Evolutionary conservation across 805 yeast species (phyloP), one percentile per base, ranked within the genome.

Genomic region (Ogataea paradorogensis): DNA sequence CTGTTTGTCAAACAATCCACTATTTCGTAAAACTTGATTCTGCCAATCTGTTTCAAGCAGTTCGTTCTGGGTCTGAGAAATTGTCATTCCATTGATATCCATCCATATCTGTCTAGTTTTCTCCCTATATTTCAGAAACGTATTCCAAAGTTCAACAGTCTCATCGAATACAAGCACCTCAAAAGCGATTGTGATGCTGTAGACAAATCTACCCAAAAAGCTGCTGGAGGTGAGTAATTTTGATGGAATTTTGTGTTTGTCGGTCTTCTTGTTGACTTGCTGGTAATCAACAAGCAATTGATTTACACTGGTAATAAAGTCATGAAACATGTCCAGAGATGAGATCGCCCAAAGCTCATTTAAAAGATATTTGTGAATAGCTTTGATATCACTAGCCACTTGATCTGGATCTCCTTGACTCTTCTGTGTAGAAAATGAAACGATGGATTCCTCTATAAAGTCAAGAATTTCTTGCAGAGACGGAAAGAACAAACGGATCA

Each of bases 151-250:
- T 10, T 55, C 49, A 2, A 66, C 55, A 1, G 63, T 58, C 44
- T 73, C 75, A 30, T 74, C 78, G 48, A 76, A 76, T 32, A 67
- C 71, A 37, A 76, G 50, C 1, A 70, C 55, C 34, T 66, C 70
- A 43, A 68, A 66, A 10, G 74, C 63, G 1, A 64, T 55, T 0
- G 68, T 52, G 24, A 73, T 63, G 25, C 56, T 57, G 15, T 62
- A 53, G 2, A 74, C 71, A 50, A 75, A 76, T 9, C 63, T 55
- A 0, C 82, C 82, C 21, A 72, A 44, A 33, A 70, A 70, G 40
- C 75, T 69, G 5, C 59, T 47, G 7, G 60, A 55, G 0, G 73
- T 66, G 15, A 71, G 49, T 15, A 58, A 27, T 34, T 58, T 56
- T 3, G 28, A 20, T 5, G 37, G 35, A 14, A 10, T 27, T n/a